phyloP scores from a whole-genome alignment of 768 basidiomycete species.

The Suillus bovinus region DNA sequence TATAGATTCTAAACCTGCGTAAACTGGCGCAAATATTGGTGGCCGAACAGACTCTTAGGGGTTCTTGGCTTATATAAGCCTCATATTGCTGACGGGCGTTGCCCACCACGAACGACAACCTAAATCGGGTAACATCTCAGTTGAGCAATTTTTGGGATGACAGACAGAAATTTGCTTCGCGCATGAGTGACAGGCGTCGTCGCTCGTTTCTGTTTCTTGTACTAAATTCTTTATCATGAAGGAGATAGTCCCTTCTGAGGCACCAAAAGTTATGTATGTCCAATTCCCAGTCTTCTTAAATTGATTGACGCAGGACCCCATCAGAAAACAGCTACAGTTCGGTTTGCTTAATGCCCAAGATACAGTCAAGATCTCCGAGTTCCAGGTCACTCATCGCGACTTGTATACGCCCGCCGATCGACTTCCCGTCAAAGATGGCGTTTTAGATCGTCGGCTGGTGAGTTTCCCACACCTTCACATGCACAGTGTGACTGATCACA shows the following conservation, averaged over 20 bases:
- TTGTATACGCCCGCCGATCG: constrained; percentile 85
- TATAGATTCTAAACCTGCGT: no score
- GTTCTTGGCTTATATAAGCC: no score
- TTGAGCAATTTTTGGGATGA: no score
- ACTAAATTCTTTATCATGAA: constrained; percentile 48
- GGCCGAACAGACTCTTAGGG: no score
- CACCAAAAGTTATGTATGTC: constrained; percentile 80
- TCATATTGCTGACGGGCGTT: no score
- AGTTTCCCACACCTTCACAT: constrained; percentile 23
- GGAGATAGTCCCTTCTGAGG: constrained; percentile 76
- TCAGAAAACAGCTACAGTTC: constrained; percentile 95
- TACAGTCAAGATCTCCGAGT: constrained; percentile 93
- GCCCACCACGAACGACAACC: no score
- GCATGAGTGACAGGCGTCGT: background rate
- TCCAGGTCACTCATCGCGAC: constrained; percentile 92
- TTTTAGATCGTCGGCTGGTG: constrained; percentile 89
- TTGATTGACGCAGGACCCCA: constrained; percentile 13
- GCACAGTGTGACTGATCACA: constrained; percentile 2
- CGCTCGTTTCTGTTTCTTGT: background rate
- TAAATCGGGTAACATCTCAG: no score
- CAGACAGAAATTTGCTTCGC: background rate
- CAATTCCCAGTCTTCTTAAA: background rate
- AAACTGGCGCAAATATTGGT: no score
- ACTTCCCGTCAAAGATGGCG: constrained; percentile 86
- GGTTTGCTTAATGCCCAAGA: constrained; percentile 92